These are phyloP conservation scores for Floccularia luteovirens DNA, from an alignment of 768 basidiomycete genomes.

Conservation along the genomic window DNA sequence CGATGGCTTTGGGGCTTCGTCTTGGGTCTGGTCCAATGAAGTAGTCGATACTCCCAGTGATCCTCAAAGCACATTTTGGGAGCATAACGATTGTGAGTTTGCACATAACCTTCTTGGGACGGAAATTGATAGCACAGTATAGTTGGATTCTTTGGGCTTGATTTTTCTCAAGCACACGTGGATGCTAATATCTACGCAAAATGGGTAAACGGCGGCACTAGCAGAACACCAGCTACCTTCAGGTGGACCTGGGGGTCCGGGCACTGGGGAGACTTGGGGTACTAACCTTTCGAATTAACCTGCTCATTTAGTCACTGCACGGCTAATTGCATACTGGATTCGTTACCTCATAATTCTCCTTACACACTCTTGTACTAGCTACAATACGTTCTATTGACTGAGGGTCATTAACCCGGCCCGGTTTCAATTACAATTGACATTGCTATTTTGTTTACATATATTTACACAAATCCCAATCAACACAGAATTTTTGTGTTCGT, in stretches of 20 bases:
- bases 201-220: conserved; percentile 42
- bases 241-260: conserved; percentile 39
- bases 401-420: too few relatives aligned
- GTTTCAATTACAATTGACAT: too few relatives aligned
- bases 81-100: conserved; percentile 52
- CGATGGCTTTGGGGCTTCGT: conserved; percentile 28
- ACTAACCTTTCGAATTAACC: too few relatives aligned
- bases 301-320: too few relatives aligned
- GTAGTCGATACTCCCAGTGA: conserved; percentile 42
- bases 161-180: conserved; percentile 37
- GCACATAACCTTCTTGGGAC: neutral
- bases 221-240: too few relatives aligned
- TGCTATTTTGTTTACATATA: too few relatives aligned
- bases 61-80: conserved; percentile 39
- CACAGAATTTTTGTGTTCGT: too few relatives aligned
- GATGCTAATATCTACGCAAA: conserved; percentile 34
- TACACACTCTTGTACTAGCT: too few relatives aligned
- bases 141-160: conserved; percentile 57
- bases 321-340: too few relatives aligned
- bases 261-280: conserved; percentile 53
- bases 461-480: too few relatives aligned
- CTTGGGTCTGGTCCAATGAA: conserved; percentile 40
- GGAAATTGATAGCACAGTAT: conserved; percentile 2
- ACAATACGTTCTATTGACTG: too few relatives aligned
- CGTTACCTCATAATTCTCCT: too few relatives aligned